Conservation (phyloP, 306 rosid genomes). For the Psophocarpus tetragonolobus region DNA sequence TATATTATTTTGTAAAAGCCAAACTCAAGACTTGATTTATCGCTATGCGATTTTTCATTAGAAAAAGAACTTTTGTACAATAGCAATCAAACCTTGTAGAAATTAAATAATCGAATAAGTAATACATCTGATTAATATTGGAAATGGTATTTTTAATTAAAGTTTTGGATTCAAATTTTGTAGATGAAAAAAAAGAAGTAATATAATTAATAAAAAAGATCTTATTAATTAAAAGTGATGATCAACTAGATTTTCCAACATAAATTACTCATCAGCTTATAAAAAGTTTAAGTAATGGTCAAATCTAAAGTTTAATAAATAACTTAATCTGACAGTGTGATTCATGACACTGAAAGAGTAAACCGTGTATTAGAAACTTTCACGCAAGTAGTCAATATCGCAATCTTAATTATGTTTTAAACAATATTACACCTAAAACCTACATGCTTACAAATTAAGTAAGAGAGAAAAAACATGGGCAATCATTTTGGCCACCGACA, state of each 20-base stretch:
- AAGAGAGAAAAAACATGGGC: background rate
- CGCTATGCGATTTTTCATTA: background rate
- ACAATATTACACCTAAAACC: background rate
- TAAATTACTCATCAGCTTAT: too few species aligned
- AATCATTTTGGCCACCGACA: conserved; percentile 40
- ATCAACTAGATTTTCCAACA: too few species aligned
- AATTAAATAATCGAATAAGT: background rate
- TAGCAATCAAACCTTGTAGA: background rate
- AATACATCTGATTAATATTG: too few species aligned
- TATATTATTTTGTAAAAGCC: background rate
- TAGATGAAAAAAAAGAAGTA: too few species aligned
- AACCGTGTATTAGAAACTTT: background rate
- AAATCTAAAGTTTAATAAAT: too few species aligned
- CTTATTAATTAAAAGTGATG: too few species aligned
- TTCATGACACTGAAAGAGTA: background rate
- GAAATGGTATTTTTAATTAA: too few species aligned
- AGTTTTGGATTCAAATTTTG: too few species aligned
- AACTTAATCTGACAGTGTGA: background rate
- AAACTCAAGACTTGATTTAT: background rate
- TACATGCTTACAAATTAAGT: background rate
- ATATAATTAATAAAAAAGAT: too few species aligned
- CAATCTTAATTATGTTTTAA: background rate
- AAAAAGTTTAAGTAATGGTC: too few species aligned
- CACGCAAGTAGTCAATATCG: background rate
- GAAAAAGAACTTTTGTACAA: background rate